These are phyloP conservation scores for Fusarium compactum DNA, from an alignment of 2,329 filamentous ascomycete genomes.

Conservation along the genomic window DNA sequence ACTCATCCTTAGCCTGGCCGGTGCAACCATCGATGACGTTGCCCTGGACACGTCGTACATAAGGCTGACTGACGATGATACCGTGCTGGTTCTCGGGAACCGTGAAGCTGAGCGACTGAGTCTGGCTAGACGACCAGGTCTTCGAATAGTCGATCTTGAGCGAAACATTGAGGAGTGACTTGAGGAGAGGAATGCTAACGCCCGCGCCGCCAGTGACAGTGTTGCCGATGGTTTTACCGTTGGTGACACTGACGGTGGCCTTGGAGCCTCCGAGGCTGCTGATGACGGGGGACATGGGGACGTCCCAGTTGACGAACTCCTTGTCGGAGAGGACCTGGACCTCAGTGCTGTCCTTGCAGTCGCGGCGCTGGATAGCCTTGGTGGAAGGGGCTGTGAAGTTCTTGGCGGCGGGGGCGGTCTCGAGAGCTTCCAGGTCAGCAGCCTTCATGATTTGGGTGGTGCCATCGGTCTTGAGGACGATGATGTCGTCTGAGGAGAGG, in stretches of 20 bases:
- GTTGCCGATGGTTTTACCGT: conserved; percentile 36
- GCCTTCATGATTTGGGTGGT: conserved; percentile 39
- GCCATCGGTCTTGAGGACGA: conserved; percentile 37
- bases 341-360: conserved; percentile 37
- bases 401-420: conserved; percentile 10
- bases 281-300: conserved; percentile 41
- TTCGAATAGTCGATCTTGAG: conserved; percentile 29
- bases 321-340: conserved; percentile 37
- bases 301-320: conserved; percentile 42
- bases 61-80: conserved; percentile 43
- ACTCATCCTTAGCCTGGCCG: conserved; percentile 23
- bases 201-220: conserved; percentile 14
- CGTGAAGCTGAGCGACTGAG: conserved; percentile 31
- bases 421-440: conserved; percentile 32
- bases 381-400: background rate
- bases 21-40: conserved; percentile 34
- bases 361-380: conserved; percentile 9
- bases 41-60: conserved; percentile 37
- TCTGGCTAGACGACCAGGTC: conserved; percentile 31
- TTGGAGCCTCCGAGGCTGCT: conserved; percentile 34
- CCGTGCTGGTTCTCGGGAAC: conserved; percentile 35
- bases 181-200: conserved; percentile 3
- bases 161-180: conserved; percentile 14
- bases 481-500: conserved; percentile 34
- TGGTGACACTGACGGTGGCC: conserved; percentile 25